Conservation (phyloP, 2,329 filamentous ascomycete species). For the Claviceps fusiformis region DNA sequence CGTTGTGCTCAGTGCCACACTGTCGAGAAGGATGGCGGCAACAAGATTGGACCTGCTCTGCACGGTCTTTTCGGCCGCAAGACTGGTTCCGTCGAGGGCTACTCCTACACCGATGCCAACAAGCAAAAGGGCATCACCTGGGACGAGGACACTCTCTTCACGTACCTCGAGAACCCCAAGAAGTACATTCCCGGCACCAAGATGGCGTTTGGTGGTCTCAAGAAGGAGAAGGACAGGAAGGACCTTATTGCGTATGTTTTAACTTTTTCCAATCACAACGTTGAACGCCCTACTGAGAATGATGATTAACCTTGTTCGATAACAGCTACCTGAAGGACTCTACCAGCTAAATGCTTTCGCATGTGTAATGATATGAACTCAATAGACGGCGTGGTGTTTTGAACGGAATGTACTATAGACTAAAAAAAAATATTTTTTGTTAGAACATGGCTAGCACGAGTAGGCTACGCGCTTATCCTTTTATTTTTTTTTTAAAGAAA, state of each 20-base stretch:
- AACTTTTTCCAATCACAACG: neutral
- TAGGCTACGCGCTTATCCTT: conserved; percentile 16
- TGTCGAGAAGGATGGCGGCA: conserved; percentile 74
- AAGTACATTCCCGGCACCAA: conserved; percentile 99
- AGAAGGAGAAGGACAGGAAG: conserved; percentile 99
- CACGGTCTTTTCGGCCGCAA: conserved; percentile 97
- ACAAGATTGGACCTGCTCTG: conserved; percentile 97
- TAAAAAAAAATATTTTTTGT: conserved; percentile 1
- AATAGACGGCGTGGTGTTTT: conserved; percentile 21
- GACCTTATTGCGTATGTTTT: conserved; percentile 84
- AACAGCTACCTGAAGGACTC: conserved; percentile 53
- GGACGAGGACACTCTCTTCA: conserved; percentile 78
- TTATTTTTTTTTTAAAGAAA: conserved; percentile 4
- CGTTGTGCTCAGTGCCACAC: conserved; percentile 98
- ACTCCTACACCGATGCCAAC: conserved; percentile 98
- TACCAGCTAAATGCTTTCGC: conserved; percentile 43
- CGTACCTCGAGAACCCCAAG: conserved; percentile 99
- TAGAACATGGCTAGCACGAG: conserved; percentile 17
- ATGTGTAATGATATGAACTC: conserved; percentile 21
- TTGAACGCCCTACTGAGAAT: neutral
- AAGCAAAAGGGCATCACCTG: conserved; percentile 89
- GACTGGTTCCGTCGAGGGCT: conserved; percentile 81
- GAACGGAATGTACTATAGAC: conserved; percentile 25
- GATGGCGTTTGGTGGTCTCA: conserved; percentile 99
- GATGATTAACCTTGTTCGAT: conserved; percentile 14